Evolutionary conservation across 441 rosid species (phyloP).

Genomic region (Euphorbia schlechtendalii): DNA sequence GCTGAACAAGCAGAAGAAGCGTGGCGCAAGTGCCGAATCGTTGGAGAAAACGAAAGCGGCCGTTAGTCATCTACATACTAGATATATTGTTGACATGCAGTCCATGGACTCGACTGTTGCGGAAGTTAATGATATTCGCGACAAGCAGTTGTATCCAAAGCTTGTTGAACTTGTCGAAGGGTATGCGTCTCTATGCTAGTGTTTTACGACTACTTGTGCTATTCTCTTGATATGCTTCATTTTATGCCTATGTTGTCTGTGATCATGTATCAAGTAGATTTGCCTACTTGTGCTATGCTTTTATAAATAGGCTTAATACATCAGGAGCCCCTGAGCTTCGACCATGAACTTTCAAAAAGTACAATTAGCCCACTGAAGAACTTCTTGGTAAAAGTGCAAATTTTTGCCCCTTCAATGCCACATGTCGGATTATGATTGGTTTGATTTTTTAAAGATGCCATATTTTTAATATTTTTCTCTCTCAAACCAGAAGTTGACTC

Average conservation of each 20-base stretch:
- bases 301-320: no score
- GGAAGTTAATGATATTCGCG: constrained; percentile 87
- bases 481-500: no score
- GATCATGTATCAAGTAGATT: background rate
- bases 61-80: constrained; percentile 86
- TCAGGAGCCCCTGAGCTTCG: no score
- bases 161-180: constrained; percentile 73
- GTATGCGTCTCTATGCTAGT: constrained; percentile 28
- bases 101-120: constrained; percentile 96
- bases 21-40: constrained; percentile 66
- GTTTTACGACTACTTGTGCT: background rate
- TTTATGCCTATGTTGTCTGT: background rate
- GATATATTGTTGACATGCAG: constrained; percentile 98
- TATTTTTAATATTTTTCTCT: no score
- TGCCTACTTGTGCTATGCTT: no score
- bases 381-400: no score
- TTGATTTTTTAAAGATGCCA: no score
- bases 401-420: no score
- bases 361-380: no score
- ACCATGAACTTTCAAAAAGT: no score
- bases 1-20: constrained; percentile 66
- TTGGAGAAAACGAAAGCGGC: constrained; percentile 87
- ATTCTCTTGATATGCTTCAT: background rate
- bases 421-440: no score
- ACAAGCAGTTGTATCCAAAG: constrained; percentile 71